Conservation (phyloP, 2,329 filamentous ascomycete genomes). For the Corynespora cassiicola region DNA sequence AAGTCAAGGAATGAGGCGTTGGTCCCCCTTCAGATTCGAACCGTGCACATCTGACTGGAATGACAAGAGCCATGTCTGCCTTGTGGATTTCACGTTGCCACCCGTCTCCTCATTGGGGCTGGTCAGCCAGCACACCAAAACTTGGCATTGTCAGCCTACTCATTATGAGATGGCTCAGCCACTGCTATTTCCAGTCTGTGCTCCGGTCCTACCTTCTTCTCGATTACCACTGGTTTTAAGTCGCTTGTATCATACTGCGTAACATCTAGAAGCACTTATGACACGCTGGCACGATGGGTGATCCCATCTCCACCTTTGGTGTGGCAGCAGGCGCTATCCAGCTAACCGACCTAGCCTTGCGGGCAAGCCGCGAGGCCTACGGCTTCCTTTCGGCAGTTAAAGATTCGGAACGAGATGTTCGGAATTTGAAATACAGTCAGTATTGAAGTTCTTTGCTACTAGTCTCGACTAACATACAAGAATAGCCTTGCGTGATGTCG, state of each 20-base stretch:
- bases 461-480: not conserved
- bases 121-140: not conserved
- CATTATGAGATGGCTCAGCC: not conserved
- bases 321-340: slow-evolving; percentile 7
- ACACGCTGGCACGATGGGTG: slow-evolving; percentile 1
- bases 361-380: slow-evolving; percentile 9
- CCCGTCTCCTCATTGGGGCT: too few species aligned
- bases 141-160: not conserved
- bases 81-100: too few species aligned
- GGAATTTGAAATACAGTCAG: slow-evolving; percentile 3
- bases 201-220: too few species aligned
- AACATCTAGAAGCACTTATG: not conserved
- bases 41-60: too few species aligned
- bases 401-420: slow-evolving; percentile 8
- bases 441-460: not conserved
- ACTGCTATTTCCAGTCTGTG: too few species aligned
- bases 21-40: too few species aligned
- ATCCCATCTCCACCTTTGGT: slow-evolving; percentile 5
- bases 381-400: slow-evolving; percentile 8
- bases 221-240: too few species aligned
- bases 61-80: too few species aligned
- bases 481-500: slow-evolving; percentile 8
- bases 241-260: too few species aligned
- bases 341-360: slow-evolving; percentile 11
- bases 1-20: too few species aligned